Conservation (phyloP, 2,329 filamentous ascomycete genomes). For the Epichloe sp. region DNA sequence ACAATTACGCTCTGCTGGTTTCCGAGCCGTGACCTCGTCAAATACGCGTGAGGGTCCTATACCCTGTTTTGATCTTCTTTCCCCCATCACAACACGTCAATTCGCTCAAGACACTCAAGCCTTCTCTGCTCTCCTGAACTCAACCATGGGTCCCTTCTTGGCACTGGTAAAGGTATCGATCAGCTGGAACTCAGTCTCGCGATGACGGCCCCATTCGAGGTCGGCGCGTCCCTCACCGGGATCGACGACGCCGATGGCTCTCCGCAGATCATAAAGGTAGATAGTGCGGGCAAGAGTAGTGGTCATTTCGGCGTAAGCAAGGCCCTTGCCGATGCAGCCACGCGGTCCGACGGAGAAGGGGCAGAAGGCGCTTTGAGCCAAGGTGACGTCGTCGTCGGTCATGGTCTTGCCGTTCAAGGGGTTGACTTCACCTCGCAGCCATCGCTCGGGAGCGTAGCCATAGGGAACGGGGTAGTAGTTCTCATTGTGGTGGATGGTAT, state of each 20-base stretch:
- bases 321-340: slow-evolving; percentile 58
- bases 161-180: slow-evolving; percentile 60
- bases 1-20: too few species aligned
- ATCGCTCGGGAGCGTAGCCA: slow-evolving; percentile 49
- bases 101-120: slow-evolving; percentile 2
- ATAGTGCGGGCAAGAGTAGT: slow-evolving; percentile 48
- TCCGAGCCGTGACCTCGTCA: too few species aligned
- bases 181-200: slow-evolving; percentile 52
- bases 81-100: too few species aligned
- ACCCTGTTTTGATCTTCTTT: too few species aligned
- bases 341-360: slow-evolving; percentile 59
- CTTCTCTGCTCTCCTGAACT: slow-evolving; percentile 33
- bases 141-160: slow-evolving; percentile 58
- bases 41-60: too few species aligned
- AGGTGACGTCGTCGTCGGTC: slow-evolving; percentile 36
- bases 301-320: slow-evolving; percentile 56
- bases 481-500: slow-evolving; percentile 55
- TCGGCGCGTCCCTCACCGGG: slow-evolving; percentile 37
- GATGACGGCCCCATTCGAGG: slow-evolving; percentile 41
- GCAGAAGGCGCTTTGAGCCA: slow-evolving; percentile 57
- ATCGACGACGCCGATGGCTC: slow-evolving; percentile 33
- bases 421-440: slow-evolving; percentile 39
- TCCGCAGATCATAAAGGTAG: slow-evolving; percentile 47
- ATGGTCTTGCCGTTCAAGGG: slow-evolving; percentile 23
- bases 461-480: slow-evolving; percentile 48